These are phyloP conservation scores for Coffea canephora DNA, from an alignment of 257 asterid species.

Conservation along the genomic window DNA sequence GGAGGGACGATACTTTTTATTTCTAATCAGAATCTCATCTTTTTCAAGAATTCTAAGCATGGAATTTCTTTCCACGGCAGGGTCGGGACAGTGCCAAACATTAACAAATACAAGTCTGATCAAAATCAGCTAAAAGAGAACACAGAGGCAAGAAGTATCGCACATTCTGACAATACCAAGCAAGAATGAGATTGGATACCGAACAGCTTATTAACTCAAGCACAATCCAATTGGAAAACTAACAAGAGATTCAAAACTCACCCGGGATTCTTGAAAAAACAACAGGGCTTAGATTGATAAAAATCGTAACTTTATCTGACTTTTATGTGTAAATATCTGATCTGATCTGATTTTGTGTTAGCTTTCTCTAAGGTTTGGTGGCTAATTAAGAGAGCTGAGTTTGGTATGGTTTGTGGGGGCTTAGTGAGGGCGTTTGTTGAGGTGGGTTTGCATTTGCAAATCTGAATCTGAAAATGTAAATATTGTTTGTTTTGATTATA, in stretches of 20 bases:
- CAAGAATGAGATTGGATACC: neutral
- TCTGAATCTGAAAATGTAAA: conserved; percentile 12
- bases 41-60: neutral
- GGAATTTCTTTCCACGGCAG: neutral
- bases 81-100: neutral
- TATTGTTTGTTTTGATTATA: conserved; percentile 8
- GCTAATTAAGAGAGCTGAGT: neutral
- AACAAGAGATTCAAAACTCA: conserved; percentile 4
- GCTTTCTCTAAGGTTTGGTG: neutral
- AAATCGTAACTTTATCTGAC: conserved; percentile 7
- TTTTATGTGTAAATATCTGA: neutral
- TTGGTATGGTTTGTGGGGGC: neutral
- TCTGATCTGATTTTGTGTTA: conserved; percentile 17
- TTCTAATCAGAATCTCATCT: neutral
- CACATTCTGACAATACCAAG: conserved; percentile 6
- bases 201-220: neutral
- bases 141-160: neutral
- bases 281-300: neutral
- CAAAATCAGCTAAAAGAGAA: conserved; percentile 9
- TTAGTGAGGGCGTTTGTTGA: conserved; percentile 3
- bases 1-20: neutral
- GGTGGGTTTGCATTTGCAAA: conserved; percentile 14
- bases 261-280: conserved; percentile 15
- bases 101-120: neutral
- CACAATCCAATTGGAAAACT: conserved; percentile 3